Evolutionary conservation across 148 eudicot species (phyloP).

Genomic region (Salicornia ramosissima): DNA sequence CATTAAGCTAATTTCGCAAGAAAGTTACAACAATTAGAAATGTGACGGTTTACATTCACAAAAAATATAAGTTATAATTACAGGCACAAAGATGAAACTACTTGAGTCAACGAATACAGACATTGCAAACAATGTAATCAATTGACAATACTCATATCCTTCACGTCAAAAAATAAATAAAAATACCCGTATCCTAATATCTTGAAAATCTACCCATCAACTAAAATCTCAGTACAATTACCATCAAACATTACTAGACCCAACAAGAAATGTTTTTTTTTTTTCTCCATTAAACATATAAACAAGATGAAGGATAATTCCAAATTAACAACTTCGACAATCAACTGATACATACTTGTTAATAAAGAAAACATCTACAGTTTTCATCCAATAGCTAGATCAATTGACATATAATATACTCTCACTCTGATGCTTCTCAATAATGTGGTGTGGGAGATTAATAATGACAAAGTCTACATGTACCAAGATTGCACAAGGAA

Average conservation of each 20-base stretch:
- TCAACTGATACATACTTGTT: neutral
- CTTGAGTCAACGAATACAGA: neutral
- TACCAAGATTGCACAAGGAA: no score
- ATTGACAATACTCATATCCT: neutral
- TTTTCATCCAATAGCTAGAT: no score
- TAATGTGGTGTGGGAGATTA: no score
- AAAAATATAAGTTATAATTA: neutral
- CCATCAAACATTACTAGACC: neutral
- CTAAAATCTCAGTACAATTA: neutral
- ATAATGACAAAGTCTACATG: no score
- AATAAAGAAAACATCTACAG: no score
- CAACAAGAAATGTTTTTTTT: neutral
- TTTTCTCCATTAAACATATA: neutral
- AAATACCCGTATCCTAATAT: neutral
- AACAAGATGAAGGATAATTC: neutral
- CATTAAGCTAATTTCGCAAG: slow-evolving; percentile 52
- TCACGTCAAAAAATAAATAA: neutral
- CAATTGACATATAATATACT: no score
- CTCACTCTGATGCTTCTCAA: no score
- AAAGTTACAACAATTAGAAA: slow-evolving; percentile 15
- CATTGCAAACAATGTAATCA: neutral
- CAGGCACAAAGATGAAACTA: neutral
- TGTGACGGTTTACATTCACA: neutral
- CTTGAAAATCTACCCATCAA: neutral
- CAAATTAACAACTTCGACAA: neutral